Evolutionary conservation across 371 early-diverging fungal genomes (phyloP).

Genomic region (Umbelopsis sp.): DNA sequence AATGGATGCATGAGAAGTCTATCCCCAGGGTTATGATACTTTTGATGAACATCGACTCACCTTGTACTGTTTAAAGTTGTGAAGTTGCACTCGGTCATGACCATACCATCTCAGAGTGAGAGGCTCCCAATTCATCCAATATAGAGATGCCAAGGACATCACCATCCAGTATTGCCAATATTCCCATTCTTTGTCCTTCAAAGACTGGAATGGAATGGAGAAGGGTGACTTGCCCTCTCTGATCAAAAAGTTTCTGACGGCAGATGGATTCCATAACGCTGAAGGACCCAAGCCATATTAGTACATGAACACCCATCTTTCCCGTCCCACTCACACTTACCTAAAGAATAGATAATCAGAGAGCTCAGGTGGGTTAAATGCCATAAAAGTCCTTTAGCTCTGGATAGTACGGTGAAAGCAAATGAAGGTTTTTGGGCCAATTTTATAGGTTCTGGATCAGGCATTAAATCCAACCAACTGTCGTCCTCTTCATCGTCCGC

Average conservation of each 20-base stretch:
- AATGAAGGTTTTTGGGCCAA: not conserved
- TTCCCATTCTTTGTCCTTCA: not conserved
- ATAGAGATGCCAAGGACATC: constrained; percentile 3
- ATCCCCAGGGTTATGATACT: no score
- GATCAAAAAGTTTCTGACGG: not conserved
- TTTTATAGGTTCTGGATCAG: not conserved
- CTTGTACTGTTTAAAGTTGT: constrained; percentile 5
- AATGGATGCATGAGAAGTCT: not conserved
- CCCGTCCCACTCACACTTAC: not conserved
- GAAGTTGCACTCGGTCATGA: constrained; percentile 13
- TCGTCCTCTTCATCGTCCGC: constrained; percentile 9
- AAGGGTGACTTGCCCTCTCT: not conserved
- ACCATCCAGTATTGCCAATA: constrained; percentile 14
- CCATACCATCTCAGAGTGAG: constrained; percentile 11
- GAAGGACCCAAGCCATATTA: not conserved
- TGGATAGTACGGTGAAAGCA: not conserved
- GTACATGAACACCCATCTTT: no score
- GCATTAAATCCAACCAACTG: constrained; percentile 5
- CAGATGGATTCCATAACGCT: not conserved
- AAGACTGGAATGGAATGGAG: not conserved
- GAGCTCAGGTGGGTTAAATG: not conserved
- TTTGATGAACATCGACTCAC: not conserved
- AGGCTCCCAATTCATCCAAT: constrained; percentile 17
- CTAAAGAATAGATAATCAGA: not conserved
- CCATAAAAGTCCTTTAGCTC: not conserved